Evolutionary conservation across 495 filamentous ascomycete genomes (phyloP), one percentile per base, ranked within the genome.

Genomic region (Neurospora terricola): DNA sequence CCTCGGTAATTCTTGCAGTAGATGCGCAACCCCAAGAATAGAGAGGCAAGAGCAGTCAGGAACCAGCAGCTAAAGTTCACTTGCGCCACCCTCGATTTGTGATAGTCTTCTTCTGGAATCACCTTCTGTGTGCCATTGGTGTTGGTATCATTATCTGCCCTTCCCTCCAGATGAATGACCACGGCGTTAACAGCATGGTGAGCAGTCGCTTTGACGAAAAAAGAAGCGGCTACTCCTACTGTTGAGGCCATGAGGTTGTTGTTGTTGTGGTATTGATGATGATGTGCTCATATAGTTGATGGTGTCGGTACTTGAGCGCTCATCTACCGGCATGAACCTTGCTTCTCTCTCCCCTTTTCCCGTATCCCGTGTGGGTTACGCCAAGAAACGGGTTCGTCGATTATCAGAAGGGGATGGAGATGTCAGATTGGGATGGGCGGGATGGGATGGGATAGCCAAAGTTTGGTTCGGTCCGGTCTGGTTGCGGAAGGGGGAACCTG

Each of bases 11-110:
- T 72, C 73, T 82, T 83, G 77, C 80, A 80, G 72, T 81, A 82
- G 8, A 83, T 71, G 0, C 81, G 75, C 27, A 83, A 72, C 12
- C 77, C 77, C 38, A 83, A 75, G 69, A 85, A 84, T 7, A 78
- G 74, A 5, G 76, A 73, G 27, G 83, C 81, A 30, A 84, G 54
- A 14, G 75, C 75, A 4, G 77, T 79, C 27, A 84, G 74, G 4
- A 79, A 62, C 83, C 83, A 84, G 43, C 82, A 79, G 43, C 78
- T 80, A 62, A 80, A 81, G 74, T 84, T 83, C 73, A 83, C 73
- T 74, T 83, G 81, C n/a, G 78, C 6, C 0, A 66, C 54, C 27
- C 54, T 66, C 7, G 54, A 66, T 27, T 3, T 66, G 27, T 66
- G 54, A 34, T 59, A 27, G 1, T 62, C 48, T 1, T 59, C 12